phyloP scores from a whole-genome alignment of 1,284 basidiomycete species.

The Pyrrhoderma lamaoense region DNA sequence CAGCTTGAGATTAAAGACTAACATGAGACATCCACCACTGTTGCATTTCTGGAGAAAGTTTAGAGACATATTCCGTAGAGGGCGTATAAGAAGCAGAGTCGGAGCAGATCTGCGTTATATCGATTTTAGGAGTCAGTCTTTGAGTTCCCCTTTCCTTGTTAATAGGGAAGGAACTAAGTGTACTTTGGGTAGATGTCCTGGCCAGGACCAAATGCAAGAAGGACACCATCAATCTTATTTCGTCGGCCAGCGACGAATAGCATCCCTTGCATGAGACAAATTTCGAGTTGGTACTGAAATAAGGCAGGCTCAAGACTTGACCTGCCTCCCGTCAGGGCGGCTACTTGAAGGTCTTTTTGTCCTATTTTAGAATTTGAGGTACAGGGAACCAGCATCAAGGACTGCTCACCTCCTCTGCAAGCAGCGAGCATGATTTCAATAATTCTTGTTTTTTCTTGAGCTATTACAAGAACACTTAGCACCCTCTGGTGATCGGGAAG shows the following conservation, averaged over 20 bases:
- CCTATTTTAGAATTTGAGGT: neutral
- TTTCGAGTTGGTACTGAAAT: conserved; percentile 14
- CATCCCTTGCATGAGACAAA: conserved; percentile 12
- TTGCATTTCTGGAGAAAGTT: conserved; percentile 17
- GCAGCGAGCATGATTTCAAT: conserved; percentile 10
- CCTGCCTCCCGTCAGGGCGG: conserved; percentile 15
- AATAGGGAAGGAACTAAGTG: neutral
- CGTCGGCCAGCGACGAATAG: conserved; percentile 15
- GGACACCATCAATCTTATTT: conserved; percentile 10
- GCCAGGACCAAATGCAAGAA: conserved; percentile 12
- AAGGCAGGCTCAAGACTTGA: conserved; percentile 11
- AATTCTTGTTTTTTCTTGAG: conserved; percentile 11
- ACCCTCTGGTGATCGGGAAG: neutral
- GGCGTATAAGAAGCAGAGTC: neutral
- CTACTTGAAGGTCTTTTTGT: conserved; percentile 8
- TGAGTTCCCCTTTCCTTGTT: neutral
- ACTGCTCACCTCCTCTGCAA: conserved; percentile 12
- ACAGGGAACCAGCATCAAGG: neutral
- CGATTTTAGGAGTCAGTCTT: neutral
- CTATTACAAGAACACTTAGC: neutral
- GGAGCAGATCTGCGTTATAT: neutral
- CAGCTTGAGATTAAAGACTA: neutral
- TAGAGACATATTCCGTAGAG: conserved; percentile 11
- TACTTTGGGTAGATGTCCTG: conserved; percentile 14
- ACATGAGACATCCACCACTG: conserved; percentile 19